Evolutionary conservation across 345 rosid genomes (phyloP).

Genomic region (Barbarea vulgaris): DNA sequence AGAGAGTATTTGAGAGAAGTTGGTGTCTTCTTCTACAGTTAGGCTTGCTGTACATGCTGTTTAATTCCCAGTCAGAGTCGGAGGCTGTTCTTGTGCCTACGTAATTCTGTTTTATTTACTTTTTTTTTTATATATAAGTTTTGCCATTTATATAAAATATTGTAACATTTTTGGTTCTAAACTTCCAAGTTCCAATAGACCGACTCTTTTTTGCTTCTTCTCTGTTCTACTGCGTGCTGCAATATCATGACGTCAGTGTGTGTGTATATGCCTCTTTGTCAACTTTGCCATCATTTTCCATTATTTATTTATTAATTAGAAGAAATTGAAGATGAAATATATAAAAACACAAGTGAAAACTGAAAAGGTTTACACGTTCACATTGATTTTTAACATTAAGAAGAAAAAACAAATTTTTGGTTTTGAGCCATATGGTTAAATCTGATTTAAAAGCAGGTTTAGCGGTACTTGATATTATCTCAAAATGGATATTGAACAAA

Average conservation of each 20-base stretch:
- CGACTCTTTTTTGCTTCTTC: conserved; percentile 5
- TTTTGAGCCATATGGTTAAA: background rate
- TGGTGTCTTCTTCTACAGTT: conserved; percentile 60
- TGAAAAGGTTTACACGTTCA: background rate
- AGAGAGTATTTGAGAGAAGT: conserved; percentile 48
- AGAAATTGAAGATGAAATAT: background rate
- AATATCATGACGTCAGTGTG: conserved; percentile 25
- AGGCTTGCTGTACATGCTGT: conserved; percentile 54
- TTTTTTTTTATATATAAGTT: background rate
- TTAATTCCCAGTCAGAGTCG: conserved; percentile 44
- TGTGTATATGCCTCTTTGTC: conserved; percentile 23
- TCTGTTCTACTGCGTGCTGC: background rate
- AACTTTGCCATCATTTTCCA: conserved; percentile 35
- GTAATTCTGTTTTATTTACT: conserved; percentile 27
- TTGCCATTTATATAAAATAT: background rate
- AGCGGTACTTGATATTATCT: background rate
- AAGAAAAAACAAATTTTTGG: background rate
- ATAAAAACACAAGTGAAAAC: background rate
- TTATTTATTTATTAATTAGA: background rate
- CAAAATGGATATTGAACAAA: background rate
- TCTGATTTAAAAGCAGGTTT: background rate
- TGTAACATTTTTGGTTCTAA: conserved; percentile 5
- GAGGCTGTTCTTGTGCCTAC: conserved; percentile 63
- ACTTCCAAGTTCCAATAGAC: background rate
- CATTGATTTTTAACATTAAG: conserved; percentile 3